Evolutionary conservation across 495 filamentous ascomycete species (phyloP), one percentile per base, ranked within the genome.

Genomic region (Penicillium subrubescens): DNA sequence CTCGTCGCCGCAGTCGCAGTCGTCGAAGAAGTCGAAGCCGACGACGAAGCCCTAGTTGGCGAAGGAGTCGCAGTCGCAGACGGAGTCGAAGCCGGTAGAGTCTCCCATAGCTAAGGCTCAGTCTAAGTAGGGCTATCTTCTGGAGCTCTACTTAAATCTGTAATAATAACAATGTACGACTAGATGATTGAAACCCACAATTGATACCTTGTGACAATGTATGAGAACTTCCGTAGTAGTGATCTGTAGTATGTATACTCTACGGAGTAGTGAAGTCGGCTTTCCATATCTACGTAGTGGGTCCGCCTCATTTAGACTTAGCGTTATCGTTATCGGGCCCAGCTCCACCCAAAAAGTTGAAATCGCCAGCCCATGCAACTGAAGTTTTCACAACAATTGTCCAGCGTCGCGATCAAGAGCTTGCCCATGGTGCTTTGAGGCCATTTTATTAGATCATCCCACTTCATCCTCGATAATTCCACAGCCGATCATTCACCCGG

Each of bases 261-360:
- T 7, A n/a, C n/a, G n/a, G n/a, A n/a, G n/a, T n/a, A 23, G 5
- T 48, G 44, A 7, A 48, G 4, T 23, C 17, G 17, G 17, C 41
- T n/a, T 33, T 33, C 31, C 31, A 23, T 48, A 48, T n/a, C 37
- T 41, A 8, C 2, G 25, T 41, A 19, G 46, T 12, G 46, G 25
- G 27, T 8, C 17, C 15, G 8, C 8, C 52, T 35, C 31, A 58
- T 44, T 41, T 43, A 33, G 39, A 43, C 56, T 64, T 59, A 65
- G 61, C 48, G 53, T 67, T 65, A 65, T 59, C 39, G 48, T 61
- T 67, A 65, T 67, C 65, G 53, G 61, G 55, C 23, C 53, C 46
- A 57, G 59, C 61, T 69, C 67, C 71, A 64, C 71, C 53, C 60
- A 72, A 73, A 73, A 73, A 70, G 66, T 69, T 71, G 61, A 69